Percentiles rank a stretch among this genome's conserved stretches.
These are phyloP conservation scores for Coniophora puteana DNA, from an alignment of 1,284 basidiomycete species.

Conservation along the genomic window DNA sequence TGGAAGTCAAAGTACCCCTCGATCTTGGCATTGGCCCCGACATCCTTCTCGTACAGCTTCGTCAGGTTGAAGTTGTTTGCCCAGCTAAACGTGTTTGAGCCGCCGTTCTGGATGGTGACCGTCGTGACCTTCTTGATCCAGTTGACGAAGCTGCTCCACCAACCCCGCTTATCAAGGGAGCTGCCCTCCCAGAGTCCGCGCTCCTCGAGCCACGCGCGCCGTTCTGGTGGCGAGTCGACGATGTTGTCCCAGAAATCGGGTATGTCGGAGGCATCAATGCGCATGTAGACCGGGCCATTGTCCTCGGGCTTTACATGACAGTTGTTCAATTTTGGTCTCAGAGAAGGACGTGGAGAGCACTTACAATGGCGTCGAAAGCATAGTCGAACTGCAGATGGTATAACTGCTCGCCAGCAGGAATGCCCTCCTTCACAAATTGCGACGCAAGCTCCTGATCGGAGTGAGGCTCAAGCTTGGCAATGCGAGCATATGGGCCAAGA, in stretches of 20 bases:
- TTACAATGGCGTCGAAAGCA: constrained; percentile 4
- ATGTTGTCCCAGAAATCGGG: constrained; percentile 10
- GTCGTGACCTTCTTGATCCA: constrained; percentile 5
- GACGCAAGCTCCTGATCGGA: constrained; percentile 6
- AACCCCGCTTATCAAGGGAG: constrained; percentile 1
- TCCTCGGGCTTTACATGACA: constrained; percentile 1
- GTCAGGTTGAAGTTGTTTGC: not conserved
- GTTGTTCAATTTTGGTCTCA: not conserved
- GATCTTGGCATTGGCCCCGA: not conserved
- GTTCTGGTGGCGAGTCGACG: constrained; percentile 7
- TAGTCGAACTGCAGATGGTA: constrained; percentile 11
- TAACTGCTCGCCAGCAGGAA: constrained; percentile 6
- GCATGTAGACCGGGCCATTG: constrained; percentile 10
- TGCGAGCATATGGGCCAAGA: constrained; percentile 16
- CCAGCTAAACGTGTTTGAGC: not conserved
- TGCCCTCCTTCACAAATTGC: not conserved
- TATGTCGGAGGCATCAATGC: constrained; percentile 5
- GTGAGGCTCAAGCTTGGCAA: constrained; percentile 8
- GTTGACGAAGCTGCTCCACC: constrained; percentile 4
- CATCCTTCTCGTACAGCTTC: not conserved
- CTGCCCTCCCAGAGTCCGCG: constrained; percentile 4
- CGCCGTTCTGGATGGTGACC: not conserved
- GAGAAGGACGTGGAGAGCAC: not conserved
- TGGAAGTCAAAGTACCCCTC: not conserved
- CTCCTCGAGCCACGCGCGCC: constrained; percentile 8